Conservation (phyloP, 2,329 filamentous ascomycete genomes). For the Ceratocystis huliohia region DNA sequence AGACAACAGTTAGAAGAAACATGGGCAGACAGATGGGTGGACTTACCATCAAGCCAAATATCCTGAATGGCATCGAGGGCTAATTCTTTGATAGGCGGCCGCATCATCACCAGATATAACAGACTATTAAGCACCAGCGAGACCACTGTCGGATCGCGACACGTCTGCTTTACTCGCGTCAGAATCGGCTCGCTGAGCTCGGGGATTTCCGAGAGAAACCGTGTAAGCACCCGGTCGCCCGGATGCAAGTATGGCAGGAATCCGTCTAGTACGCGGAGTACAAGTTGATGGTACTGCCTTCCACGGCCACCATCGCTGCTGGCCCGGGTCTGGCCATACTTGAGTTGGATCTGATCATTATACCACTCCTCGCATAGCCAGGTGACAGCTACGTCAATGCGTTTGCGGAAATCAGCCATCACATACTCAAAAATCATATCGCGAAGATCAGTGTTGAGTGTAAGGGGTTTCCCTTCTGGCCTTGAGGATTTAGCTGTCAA, state of each 20-base stretch:
- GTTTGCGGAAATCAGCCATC: constrained; percentile 78
- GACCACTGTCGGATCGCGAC: constrained; percentile 52
- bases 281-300: constrained; percentile 64
- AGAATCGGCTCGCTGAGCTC: constrained; percentile 62
- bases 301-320: constrained; percentile 23
- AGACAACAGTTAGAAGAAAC: too few relatives aligned
- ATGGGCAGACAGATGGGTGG: neutral
- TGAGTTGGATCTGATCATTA: constrained; percentile 47
- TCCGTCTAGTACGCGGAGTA: constrained; percentile 69
- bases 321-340: neutral
- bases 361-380: constrained; percentile 99
- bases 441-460: constrained; percentile 58
- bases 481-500: constrained; percentile 17
- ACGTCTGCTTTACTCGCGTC: constrained; percentile 55
- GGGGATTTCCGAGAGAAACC: constrained; percentile 85
- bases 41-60: constrained; percentile 54
- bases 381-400: constrained; percentile 79
- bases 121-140: constrained; percentile 51
- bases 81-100: constrained; percentile 49
- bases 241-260: constrained; percentile 85
- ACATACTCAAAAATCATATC: constrained; percentile 74
- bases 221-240: constrained; percentile 77
- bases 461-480: constrained; percentile 24
- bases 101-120: constrained; percentile 54
- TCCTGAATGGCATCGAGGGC: constrained; percentile 54